phyloP scores from a whole-genome alignment of 2,329 filamentous ascomycete species.

The Penicillium hesseltinei region DNA sequence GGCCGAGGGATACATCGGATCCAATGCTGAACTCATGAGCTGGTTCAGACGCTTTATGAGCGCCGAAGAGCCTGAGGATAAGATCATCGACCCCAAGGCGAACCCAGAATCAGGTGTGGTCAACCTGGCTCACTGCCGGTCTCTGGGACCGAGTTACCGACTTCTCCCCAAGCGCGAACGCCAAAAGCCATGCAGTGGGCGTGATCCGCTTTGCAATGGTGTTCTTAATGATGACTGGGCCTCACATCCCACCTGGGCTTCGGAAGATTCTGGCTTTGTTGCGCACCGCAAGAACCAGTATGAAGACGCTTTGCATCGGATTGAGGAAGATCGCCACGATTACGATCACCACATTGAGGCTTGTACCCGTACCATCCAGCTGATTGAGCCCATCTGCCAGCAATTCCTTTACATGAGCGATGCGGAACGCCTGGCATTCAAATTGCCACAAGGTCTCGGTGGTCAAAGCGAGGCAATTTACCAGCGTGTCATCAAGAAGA shows the following conservation, averaged over 20 bases:
- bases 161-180: conserved; percentile 87
- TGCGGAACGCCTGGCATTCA: conserved; percentile 69
- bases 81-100: conserved; percentile 74
- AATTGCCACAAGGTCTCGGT: conserved; percentile 77
- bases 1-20: conserved; percentile 80
- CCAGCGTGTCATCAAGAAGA: conserved; percentile 94
- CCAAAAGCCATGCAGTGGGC: conserved; percentile 86
- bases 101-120: conserved; percentile 72
- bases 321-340: conserved; percentile 96
- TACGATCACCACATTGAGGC: conserved; percentile 99
- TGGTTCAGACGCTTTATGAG: conserved; percentile 85
- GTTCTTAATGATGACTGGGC: conserved; percentile 98
- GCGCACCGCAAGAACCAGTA: conserved; percentile 95
- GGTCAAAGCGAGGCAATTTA: conserved; percentile 96
- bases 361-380: conserved; percentile 89
- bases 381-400: conserved; percentile 90
- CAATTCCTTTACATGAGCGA: conserved; percentile 79
- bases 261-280: conserved; percentile 95
- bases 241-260: conserved; percentile 97
- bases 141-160: conserved; percentile 93
- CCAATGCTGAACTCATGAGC: conserved; percentile 81
- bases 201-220: conserved; percentile 88
- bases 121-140: conserved; percentile 92
- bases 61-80: conserved; percentile 69
- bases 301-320: conserved; percentile 90